Evolutionary conservation across 805 yeast genomes (phyloP).

Genomic region (Ogataea populi-albae): DNA sequence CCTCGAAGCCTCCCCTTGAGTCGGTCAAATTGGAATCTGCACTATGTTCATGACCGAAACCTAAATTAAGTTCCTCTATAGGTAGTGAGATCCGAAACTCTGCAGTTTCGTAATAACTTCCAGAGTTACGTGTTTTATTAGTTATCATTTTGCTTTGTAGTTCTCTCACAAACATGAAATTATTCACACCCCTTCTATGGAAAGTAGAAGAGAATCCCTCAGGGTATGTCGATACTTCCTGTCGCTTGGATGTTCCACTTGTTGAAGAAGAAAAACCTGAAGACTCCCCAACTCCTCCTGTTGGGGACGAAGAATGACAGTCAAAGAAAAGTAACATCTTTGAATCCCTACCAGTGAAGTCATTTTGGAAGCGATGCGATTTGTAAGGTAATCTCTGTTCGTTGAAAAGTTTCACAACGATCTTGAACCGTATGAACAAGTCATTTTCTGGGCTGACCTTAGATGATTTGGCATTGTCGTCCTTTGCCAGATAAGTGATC

Average conservation of each 20-base stretch:
- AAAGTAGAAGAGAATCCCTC: slow-evolving; percentile 51
- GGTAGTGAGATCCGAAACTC: slow-evolving; percentile 45
- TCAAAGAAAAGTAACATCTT: slow-evolving; percentile 34
- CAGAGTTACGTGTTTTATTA: slow-evolving; percentile 31
- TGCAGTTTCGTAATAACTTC: slow-evolving; percentile 33
- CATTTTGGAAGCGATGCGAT: slow-evolving; percentile 27
- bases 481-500: slow-evolving; percentile 20
- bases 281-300: slow-evolving; percentile 13
- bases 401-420: slow-evolving; percentile 24
- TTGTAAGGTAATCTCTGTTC: slow-evolving; percentile 29
- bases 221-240: slow-evolving; percentile 37
- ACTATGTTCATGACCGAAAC: slow-evolving; percentile 19
- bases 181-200: slow-evolving; percentile 45
- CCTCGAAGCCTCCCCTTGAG: slow-evolving; percentile 7
- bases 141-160: slow-evolving; percentile 45
- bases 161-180: slow-evolving; percentile 51
- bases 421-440: slow-evolving; percentile 26
- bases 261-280: background rate
- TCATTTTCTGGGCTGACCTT: slow-evolving; percentile 26
- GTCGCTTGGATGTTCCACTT: slow-evolving; percentile 12
- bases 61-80: slow-evolving; percentile 26
- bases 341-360: slow-evolving; percentile 29
- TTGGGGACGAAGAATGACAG: slow-evolving; percentile 21
- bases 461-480: slow-evolving; percentile 21
- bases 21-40: slow-evolving; percentile 2